A percentile compares a stretch with the other conserved stretches of the same genome.
Conservation (phyloP, 2,329 filamentous ascomycete genomes). For the Colletotrichum sp. region DNA sequence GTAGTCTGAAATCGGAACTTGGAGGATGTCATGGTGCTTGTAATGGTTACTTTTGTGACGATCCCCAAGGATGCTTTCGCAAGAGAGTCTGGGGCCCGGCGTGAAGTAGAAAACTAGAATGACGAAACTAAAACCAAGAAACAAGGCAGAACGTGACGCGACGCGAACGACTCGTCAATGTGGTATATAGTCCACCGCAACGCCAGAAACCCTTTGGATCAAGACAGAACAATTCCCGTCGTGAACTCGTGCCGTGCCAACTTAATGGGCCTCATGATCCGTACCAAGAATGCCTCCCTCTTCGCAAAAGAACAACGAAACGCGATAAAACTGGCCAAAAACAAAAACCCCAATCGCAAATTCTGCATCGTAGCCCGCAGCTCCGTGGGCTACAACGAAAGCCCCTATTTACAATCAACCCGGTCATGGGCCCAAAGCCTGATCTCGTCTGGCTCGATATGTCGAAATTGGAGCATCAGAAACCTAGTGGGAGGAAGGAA, state of each 20-base stretch:
- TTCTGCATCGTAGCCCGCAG: background rate
- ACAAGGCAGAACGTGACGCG: constrained; percentile 9
- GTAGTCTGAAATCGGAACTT: background rate
- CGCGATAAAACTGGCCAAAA: background rate
- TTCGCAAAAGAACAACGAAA: background rate
- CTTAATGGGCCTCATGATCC: background rate
- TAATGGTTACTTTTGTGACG: background rate
- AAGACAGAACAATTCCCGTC: constrained; percentile 12
- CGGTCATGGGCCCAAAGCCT: background rate
- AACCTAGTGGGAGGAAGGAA: background rate
- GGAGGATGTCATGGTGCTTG: background rate
- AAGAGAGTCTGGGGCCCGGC: background rate
- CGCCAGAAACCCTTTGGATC: constrained; percentile 11
- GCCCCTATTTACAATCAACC: constrained; percentile 11
- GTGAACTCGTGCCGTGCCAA: background rate
- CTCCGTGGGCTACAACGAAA: background rate
- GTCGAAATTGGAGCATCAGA: background rate
- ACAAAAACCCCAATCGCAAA: background rate
- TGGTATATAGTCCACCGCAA: constrained; percentile 22
- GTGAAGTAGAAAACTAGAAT: background rate
- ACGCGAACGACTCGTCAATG: constrained; percentile 16
- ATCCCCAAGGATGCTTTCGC: background rate
- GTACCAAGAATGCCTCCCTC: background rate
- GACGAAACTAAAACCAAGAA: background rate
- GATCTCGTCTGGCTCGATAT: background rate